These are phyloP conservation scores for Royoungia palumana DNA, from an alignment of 768 basidiomycete genomes.

Conservation along the genomic window DNA sequence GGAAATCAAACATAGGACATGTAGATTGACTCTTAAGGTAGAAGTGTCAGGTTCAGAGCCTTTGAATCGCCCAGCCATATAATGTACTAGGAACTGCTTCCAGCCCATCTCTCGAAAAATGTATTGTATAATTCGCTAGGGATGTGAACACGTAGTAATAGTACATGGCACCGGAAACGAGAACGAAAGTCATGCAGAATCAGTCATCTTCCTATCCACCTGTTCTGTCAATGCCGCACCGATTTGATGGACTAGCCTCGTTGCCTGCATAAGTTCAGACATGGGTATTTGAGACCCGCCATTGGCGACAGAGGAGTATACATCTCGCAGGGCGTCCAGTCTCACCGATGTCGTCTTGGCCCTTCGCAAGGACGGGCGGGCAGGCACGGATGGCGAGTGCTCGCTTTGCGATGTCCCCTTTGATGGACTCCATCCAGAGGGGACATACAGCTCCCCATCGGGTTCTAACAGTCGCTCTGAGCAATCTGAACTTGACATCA, in stretches of 20 bases:
- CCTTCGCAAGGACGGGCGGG: constrained; percentile 30
- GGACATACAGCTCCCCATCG: background rate
- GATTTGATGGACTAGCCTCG: constrained; percentile 44
- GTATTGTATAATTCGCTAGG: no score
- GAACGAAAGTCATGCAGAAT: constrained; percentile 5
- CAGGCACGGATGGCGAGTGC: constrained; percentile 3
- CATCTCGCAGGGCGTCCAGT: constrained; percentile 43
- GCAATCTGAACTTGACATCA: background rate
- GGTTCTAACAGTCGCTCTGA: constrained; percentile 1
- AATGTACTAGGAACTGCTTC: no score
- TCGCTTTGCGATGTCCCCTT: constrained; percentile 11
- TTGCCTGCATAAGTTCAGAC: constrained; percentile 47
- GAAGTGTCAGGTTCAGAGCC: no score
- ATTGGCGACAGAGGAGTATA: constrained; percentile 41
- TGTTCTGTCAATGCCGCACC: constrained; percentile 45
- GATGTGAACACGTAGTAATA: constrained; percentile 36
- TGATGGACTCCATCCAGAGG: background rate
- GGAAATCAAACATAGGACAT: no score
- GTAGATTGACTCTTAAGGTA: no score
- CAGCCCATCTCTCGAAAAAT: no score
- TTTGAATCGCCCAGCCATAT: no score
- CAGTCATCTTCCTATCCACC: constrained; percentile 36
- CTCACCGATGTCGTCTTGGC: constrained; percentile 40
- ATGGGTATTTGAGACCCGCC: constrained; percentile 48
- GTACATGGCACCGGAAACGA: constrained; percentile 30